Base-by-base conservation (phyloP, 2,329 filamentous ascomycete species). In the Verticillium klebahnii region DNA sequence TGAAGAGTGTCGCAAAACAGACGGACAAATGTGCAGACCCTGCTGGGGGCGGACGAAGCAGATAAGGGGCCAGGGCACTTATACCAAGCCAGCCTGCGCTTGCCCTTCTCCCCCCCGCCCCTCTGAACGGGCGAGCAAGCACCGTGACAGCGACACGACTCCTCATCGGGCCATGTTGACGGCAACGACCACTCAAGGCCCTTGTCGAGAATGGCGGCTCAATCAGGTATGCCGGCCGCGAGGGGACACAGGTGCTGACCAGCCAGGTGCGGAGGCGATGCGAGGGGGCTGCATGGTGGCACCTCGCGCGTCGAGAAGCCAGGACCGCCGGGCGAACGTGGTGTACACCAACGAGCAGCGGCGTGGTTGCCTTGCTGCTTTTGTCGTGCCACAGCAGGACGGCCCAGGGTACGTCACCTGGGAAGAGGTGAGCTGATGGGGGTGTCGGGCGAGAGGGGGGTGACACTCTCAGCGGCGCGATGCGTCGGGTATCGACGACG, bases 371-470 rank as follows among this genome's bases (percentile, higher is more conserved):
- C 54, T 56, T 25, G 29, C 34, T 19, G 54, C 29, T 25, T 14
- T n/a, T 56, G 54, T 34, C 32, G 37, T 58, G 70, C 73, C 11
- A 69, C 45, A 11, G 56, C 45, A 9, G 63, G 60, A 0, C 40
- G 62, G 2, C 56, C 8, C 29, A 29, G 29, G 29, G 29, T 29
- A 56, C 31, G 8, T 63, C 63, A 40, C 32, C 19, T 39, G 23
- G 31, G 34, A n/a, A 56, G 32, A 56, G 31, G 23, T 11, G 31
- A 9, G 17, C 17, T 11, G 23, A n/a, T 15, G 17, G 40, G 40
- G 23, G 40, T 8, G 23, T 15, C 11, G 23, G 17, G 40, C 12
- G 40, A n/a, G 40, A 36, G n/a, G 40, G 25, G 9, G 54, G 29
- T 56, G 54, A 9, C 19, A n/a, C 11, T 23, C 11, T 2, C 5